These are phyloP conservation scores for Agrocybe pediades DNA, from an alignment of 768 basidiomycete species.

Conservation along the genomic window DNA sequence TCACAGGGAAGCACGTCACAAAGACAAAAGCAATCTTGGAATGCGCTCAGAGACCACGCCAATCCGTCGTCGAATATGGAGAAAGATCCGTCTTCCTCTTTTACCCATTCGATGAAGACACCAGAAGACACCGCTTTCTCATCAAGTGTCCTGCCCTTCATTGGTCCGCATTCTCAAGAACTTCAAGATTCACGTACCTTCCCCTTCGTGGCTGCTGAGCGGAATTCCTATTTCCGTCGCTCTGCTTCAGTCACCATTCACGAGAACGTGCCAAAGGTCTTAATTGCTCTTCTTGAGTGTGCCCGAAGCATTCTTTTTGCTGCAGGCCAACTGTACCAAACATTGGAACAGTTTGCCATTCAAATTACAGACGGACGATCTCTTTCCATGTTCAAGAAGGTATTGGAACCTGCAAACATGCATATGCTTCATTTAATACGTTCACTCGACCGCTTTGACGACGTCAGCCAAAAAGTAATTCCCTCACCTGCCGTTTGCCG, in stretches of 20 bases:
- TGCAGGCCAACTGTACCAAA: slow-evolving; percentile 87
- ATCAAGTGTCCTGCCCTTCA: slow-evolving; percentile 23
- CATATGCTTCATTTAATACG: slow-evolving; percentile 86
- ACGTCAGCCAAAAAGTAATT: slow-evolving; percentile 63
- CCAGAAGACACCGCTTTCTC: slow-evolving; percentile 35
- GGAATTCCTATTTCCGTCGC: slow-evolving; percentile 94
- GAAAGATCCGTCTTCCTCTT: slow-evolving; percentile 36
- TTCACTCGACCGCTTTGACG: slow-evolving; percentile 90
- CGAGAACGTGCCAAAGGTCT: slow-evolving; percentile 66
- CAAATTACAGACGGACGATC: slow-evolving; percentile 84
- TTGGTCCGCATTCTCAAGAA: slow-evolving; percentile 23
- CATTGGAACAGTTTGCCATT: slow-evolving; percentile 83
- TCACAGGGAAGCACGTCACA: slow-evolving; percentile 34
- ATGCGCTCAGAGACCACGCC: slow-evolving; percentile 9
- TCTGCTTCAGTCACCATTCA: slow-evolving; percentile 76
- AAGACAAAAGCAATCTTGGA: slow-evolving; percentile 28
- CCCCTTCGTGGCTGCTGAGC: slow-evolving; percentile 73
- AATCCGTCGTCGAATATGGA: slow-evolving; percentile 8
- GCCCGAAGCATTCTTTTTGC: slow-evolving; percentile 92
- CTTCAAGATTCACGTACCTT: slow-evolving; percentile 42
- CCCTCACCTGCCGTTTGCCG: slow-evolving; percentile 78
- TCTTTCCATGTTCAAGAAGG: slow-evolving; percentile 77
- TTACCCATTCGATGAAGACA: neutral
- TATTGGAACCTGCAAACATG: slow-evolving; percentile 80
- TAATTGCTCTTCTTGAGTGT: slow-evolving; percentile 79